phyloP scores from a whole-genome alignment of 2,329 filamentous ascomycete species.

The Aureobasidium sp. region DNA sequence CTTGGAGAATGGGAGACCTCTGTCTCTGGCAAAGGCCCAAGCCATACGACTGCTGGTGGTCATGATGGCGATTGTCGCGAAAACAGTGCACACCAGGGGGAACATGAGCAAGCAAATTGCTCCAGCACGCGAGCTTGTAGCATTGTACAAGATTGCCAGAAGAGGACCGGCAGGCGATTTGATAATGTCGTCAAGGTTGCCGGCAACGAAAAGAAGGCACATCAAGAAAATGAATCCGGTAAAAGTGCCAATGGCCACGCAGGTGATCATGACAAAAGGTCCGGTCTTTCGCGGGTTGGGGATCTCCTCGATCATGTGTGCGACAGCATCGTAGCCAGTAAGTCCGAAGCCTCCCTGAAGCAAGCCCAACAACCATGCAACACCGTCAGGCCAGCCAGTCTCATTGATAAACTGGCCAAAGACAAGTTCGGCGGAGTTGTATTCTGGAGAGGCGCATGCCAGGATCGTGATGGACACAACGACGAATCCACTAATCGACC shows the following conservation, averaged over 20 bases:
- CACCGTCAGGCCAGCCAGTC: slow-evolving; percentile 31
- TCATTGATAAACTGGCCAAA: slow-evolving; percentile 59
- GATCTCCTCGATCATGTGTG: slow-evolving; percentile 41
- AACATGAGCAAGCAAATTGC: slow-evolving; percentile 30
- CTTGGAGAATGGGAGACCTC: slow-evolving; percentile 27
- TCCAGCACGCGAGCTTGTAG: slow-evolving; percentile 27
- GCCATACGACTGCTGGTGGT: slow-evolving; percentile 31
- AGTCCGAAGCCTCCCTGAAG: slow-evolving; percentile 29
- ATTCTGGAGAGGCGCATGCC: slow-evolving; percentile 57
- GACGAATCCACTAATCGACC: slow-evolving; percentile 60
- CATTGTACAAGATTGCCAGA: slow-evolving; percentile 28
- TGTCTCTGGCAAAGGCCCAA: slow-evolving; percentile 30
- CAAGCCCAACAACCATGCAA: slow-evolving; percentile 37
- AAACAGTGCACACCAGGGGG: slow-evolving; percentile 28
- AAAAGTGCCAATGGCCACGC: slow-evolving; percentile 28
- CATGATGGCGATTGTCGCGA: slow-evolving; percentile 29
- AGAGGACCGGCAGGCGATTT: slow-evolving; percentile 26
- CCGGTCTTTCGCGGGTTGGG: slow-evolving; percentile 28
- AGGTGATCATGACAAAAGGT: slow-evolving; percentile 31
- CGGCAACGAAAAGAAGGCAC: slow-evolving; percentile 30
- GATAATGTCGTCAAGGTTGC: slow-evolving; percentile 26
- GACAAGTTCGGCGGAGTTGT: slow-evolving; percentile 56
- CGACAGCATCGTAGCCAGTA: slow-evolving; percentile 45
- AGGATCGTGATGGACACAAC: slow-evolving; percentile 63
- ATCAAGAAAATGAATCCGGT: slow-evolving; percentile 31